Percentiles rank a stretch among this genome's conserved stretches.
These are phyloP conservation scores for Boletus sp. DNA, from an alignment of 1,284 basidiomycete species.

Conservation along the genomic window DNA sequence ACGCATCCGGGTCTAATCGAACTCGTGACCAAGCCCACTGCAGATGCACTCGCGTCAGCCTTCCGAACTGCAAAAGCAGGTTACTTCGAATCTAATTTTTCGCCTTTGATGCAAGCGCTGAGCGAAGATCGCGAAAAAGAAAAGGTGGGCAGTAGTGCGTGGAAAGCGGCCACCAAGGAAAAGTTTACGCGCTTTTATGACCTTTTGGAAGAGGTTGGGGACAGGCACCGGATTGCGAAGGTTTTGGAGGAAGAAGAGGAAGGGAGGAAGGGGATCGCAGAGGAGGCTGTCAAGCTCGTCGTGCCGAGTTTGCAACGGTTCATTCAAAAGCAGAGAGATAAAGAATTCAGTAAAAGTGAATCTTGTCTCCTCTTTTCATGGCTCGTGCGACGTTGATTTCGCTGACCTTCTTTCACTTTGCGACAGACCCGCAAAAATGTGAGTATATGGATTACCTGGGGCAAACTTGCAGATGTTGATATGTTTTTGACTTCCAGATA, in stretches of 20 bases:
- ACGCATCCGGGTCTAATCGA: conserved; percentile 40
- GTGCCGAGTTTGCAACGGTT: conserved; percentile 70
- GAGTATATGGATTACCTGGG: conserved; percentile 30
- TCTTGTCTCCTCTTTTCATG: conserved; percentile 4
- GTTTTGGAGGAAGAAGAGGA: conserved; percentile 70
- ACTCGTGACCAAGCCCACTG: conserved; percentile 57
- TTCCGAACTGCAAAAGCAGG: conserved; percentile 75
- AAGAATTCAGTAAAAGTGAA: conserved; percentile 78
- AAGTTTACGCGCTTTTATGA: conserved; percentile 78
- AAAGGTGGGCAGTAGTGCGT: conserved; percentile 41
- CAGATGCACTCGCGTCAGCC: conserved; percentile 59
- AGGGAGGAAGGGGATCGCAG: conserved; percentile 52
- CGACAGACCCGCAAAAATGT: conserved; percentile 77
- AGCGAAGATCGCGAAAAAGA: conserved; percentile 63
- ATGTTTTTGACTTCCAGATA: conserved; percentile 49
- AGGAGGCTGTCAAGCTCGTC: conserved; percentile 72
- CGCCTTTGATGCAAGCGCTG: conserved; percentile 66
- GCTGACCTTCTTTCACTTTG: neutral
- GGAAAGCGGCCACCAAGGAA: conserved; percentile 66
- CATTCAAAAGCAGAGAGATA: conserved; percentile 67
- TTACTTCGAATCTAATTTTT: conserved; percentile 78
- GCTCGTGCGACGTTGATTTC: no score
- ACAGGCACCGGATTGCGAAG: conserved; percentile 61
- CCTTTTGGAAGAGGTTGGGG: conserved; percentile 68
- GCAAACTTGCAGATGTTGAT: conserved; percentile 7